Evolutionary conservation across 257 asterid species (phyloP), one percentile per base, ranked within the genome.

Genomic region (Petrea volubilis): DNA sequence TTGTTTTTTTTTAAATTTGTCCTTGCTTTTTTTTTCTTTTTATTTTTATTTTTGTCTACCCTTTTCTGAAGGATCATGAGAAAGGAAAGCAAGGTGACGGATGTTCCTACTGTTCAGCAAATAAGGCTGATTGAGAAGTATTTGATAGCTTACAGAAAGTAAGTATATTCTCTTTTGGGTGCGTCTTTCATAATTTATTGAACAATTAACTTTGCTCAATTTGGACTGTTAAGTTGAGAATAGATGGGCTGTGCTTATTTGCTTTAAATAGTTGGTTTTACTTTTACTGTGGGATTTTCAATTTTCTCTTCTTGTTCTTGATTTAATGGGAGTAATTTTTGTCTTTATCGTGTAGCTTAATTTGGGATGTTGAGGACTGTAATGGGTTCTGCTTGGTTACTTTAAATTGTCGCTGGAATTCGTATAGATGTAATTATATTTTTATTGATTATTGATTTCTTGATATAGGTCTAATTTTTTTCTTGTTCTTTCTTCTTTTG

Each of bases 171-270:
- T n/a, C n/a, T n/a, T n/a, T n/a, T n/a, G n/a, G n/a, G n/a, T n/a
- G n/a, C n/a, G n/a, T n/a, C n/a, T n/a, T n/a, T n/a, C n/a, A n/a
- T n/a, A n/a, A n/a, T n/a, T n/a, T n/a, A n/a, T n/a, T n/a, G n/a
- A n/a, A n/a, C n/a, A n/a, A n/a, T n/a, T n/a, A n/a, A n/a, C 10
- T 29, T 46, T n/a, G 38, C n/a, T 23, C 4, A n/a, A 25, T 17
- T 73, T 31, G 44, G 47, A 51, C 53, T 51, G 49, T 38, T 40
- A 40, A 33, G 43, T 36, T 64, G 34, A 12, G 67, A 51, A 52
- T n/a, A n/a, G n/a, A 53, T 57, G 62, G 60, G 70, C 41, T 44
- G 43, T 53, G 44, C 44, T 53, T 46, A 21, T 29, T 77, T 60
- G 41, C 56, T 62, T 18, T 28, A 20, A 52, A 14, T 40, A 46